Percentiles rank a stretch among this genome's conserved stretches.
Evolutionary conservation across 1,139 yeast genomes (phyloP).

Genomic region (Arxiozyma slooffiae): DNA sequence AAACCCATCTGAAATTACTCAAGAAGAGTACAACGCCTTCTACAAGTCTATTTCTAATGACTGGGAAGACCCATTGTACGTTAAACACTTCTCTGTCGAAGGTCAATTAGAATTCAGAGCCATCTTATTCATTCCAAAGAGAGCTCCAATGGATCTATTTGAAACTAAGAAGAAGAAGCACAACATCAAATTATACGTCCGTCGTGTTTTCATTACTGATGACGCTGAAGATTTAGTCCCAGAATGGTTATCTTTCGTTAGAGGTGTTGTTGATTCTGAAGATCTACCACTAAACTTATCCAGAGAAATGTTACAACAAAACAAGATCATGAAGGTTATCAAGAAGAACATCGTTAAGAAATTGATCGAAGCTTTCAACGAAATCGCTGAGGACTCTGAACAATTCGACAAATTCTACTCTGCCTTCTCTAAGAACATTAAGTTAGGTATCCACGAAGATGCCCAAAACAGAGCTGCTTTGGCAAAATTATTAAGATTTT

Average conservation of each 20-base stretch:
- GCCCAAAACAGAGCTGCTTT: slow-evolving; percentile 92
- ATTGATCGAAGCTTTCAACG: slow-evolving; percentile 96
- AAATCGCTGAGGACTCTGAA: slow-evolving; percentile 97
- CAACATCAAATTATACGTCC: slow-evolving; percentile 97
- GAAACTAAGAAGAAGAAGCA: slow-evolving; percentile 97
- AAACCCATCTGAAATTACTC: slow-evolving; percentile 94
- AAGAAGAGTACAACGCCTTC: slow-evolving; percentile 98
- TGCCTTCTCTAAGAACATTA: slow-evolving; percentile 96
- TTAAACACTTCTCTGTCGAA: slow-evolving; percentile 98
- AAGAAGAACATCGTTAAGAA: slow-evolving; percentile 99
- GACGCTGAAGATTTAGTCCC: slow-evolving; percentile 99
- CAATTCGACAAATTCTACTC: slow-evolving; percentile 97
- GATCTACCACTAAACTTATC: slow-evolving; percentile 99
- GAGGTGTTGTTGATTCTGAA: slow-evolving; percentile 99
- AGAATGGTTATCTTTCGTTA: slow-evolving; percentile 95
- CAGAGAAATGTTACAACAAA: slow-evolving; percentile 99
- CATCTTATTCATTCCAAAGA: slow-evolving; percentile 92
- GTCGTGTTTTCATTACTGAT: slow-evolving; percentile 99
- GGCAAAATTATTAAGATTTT: slow-evolving; percentile 92
- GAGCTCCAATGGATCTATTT: slow-evolving; percentile 98
- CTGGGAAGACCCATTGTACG: slow-evolving; percentile 99
- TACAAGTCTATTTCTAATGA: slow-evolving; percentile 98
- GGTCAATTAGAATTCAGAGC: slow-evolving; percentile 99
- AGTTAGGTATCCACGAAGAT: slow-evolving; percentile 99
- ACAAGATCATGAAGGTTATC: slow-evolving; percentile 98